A percentile compares a stretch with the other conserved stretches of the same genome.
These are phyloP conservation scores for Alternaria sp. DNA, from an alignment of 2,329 filamentous ascomycete genomes.

Conservation along the genomic window DNA sequence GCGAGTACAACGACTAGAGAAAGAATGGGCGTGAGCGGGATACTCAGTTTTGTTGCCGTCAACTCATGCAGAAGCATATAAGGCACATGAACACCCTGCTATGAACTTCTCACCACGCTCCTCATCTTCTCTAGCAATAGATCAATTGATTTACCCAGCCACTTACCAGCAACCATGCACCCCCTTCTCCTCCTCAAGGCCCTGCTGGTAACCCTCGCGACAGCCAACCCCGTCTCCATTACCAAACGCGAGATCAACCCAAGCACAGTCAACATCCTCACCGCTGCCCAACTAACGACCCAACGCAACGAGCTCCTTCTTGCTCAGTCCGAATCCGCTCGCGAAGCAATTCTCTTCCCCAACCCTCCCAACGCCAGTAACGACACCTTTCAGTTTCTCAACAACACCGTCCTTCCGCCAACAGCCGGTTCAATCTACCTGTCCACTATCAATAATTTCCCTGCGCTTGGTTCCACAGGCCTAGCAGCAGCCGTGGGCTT, in stretches of 20 bases:
- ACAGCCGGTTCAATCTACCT: conserved; percentile 60
- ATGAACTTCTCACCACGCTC: background rate
- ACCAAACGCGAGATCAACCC: conserved; percentile 24
- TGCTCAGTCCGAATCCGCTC: conserved; percentile 24
- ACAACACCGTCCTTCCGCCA: conserved; percentile 46
- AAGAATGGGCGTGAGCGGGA: background rate
- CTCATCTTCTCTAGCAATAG: background rate
- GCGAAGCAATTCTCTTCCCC: conserved; percentile 29
- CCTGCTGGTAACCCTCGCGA: conserved; percentile 16
- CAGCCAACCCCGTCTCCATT: conserved; percentile 16
- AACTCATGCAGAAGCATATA: background rate
- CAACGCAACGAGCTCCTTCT: conserved; percentile 27
- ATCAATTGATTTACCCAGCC: background rate
- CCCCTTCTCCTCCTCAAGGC: conserved; percentile 11
- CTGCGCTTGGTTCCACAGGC: conserved; percentile 63
- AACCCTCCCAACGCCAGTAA: conserved; percentile 28
- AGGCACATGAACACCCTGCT: background rate
- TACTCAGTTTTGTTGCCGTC: background rate
- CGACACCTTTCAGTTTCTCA: conserved; percentile 33
- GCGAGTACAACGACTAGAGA: background rate
- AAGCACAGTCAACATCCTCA: conserved; percentile 27
- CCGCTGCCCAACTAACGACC: conserved; percentile 19
- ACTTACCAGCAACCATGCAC: conserved; percentile 11
- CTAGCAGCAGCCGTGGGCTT: conserved; percentile 62
- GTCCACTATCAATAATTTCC: conserved; percentile 66